Conservation (phyloP, 2,329 filamentous ascomycete genomes). For the Aspergillus persii region DNA sequence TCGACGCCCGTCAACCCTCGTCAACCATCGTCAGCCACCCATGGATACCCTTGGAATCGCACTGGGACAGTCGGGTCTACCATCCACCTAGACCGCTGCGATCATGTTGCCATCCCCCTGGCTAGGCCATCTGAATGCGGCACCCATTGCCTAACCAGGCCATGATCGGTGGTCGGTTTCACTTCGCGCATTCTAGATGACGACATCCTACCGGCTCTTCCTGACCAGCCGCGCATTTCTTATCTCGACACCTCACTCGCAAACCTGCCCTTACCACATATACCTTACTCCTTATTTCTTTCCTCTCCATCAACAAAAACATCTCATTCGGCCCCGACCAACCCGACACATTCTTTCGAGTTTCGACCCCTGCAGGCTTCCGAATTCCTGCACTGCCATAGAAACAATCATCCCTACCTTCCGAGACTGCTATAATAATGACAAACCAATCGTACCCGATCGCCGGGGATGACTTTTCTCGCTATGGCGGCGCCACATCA, state of each 20-base stretch:
- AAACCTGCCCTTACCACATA: background rate
- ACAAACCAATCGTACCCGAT: constrained; percentile 10
- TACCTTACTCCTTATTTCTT: too few relatives aligned
- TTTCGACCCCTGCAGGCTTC: background rate
- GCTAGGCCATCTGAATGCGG: constrained; percentile 5
- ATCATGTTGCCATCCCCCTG: background rate
- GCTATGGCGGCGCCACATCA: constrained; percentile 21
- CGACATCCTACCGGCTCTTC: constrained; percentile 5
- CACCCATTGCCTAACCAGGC: constrained; percentile 10
- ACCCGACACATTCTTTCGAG: background rate
- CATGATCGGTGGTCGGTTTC: constrained; percentile 9
- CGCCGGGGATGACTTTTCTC: constrained; percentile 18
- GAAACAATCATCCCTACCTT: background rate
- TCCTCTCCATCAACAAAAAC: background rate
- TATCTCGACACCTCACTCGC: background rate
- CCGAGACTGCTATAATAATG: constrained; percentile 7
- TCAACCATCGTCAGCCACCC: too few relatives aligned
- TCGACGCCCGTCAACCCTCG: too few relatives aligned
- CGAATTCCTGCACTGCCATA: background rate
- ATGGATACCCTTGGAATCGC: too few relatives aligned
- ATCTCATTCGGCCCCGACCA: background rate
- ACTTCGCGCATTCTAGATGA: constrained; percentile 12
- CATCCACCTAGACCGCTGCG: background rate
- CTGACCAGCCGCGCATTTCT: background rate
- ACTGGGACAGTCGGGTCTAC: background rate